phyloP scores from a whole-genome alignment of 352 stramenopile species.

The Pythium vanterpoolii region DNA sequence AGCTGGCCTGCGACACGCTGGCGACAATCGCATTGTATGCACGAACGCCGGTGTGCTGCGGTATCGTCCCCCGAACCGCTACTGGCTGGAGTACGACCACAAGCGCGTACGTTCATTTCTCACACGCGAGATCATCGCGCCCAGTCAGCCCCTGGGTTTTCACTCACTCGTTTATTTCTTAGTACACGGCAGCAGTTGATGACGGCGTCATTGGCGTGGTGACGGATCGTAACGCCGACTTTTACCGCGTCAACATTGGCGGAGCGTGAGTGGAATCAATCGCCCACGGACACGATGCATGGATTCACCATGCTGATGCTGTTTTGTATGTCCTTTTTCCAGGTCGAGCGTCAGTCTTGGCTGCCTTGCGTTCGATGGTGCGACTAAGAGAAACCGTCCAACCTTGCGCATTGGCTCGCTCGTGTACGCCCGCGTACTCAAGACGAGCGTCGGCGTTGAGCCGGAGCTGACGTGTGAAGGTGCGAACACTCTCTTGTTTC shows the following conservation, averaged over 20 bases:
- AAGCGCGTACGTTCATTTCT: slow-evolving; percentile 71
- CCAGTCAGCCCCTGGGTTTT: neutral
- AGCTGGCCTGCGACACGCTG: slow-evolving; percentile 53
- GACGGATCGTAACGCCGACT: slow-evolving; percentile 91
- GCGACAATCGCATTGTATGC: slow-evolving; percentile 56
- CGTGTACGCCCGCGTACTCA: slow-evolving; percentile 94
- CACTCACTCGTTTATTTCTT: neutral
- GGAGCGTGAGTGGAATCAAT: slow-evolving; percentile 62
- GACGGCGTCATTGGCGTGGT: slow-evolving; percentile 95
- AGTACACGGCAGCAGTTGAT: slow-evolving; percentile 77
- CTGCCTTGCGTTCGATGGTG: slow-evolving; percentile 94
- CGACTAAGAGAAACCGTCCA: slow-evolving; percentile 97
- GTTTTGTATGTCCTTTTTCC: neutral
- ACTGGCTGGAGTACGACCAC: slow-evolving; percentile 89
- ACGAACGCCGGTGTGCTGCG: slow-evolving; percentile 83
- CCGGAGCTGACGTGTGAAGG: slow-evolving; percentile 95
- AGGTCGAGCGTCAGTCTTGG: slow-evolving; percentile 70
- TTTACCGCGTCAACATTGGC: slow-evolving; percentile 95
- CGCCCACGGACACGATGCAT: neutral
- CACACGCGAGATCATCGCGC: neutral
- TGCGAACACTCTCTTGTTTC: neutral
- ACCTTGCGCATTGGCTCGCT: slow-evolving; percentile 90
- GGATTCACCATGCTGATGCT: neutral
- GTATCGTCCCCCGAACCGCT: slow-evolving; percentile 84
- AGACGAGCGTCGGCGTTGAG: slow-evolving; percentile 87